Percentiles rank a stretch among this genome's conserved stretches.
Evolutionary conservation across 2,329 filamentous ascomycete genomes (phyloP).

Genomic region (Penicillium sp.): DNA sequence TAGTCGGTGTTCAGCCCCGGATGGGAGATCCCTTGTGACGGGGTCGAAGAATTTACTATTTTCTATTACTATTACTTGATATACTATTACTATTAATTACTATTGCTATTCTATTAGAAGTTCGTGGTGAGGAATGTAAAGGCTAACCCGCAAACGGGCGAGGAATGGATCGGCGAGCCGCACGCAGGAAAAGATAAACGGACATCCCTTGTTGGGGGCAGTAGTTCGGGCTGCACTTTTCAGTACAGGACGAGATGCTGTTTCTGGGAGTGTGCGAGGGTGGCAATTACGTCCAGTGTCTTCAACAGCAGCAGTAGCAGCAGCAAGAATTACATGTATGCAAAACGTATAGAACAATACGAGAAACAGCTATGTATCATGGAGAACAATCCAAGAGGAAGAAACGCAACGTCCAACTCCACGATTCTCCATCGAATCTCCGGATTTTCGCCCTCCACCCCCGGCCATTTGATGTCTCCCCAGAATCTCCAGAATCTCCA

Average conservation of each 20-base stretch:
- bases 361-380: too few relatives aligned
- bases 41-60: neutral
- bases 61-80: too few relatives aligned
- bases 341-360: too few relatives aligned
- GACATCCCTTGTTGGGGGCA: conserved; percentile 6
- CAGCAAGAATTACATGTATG: too few relatives aligned
- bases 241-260: neutral
- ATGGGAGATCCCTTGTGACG: neutral
- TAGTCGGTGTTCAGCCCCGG: neutral
- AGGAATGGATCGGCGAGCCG: conserved; percentile 18
- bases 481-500: conserved; percentile 11
- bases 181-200: conserved; percentile 12
- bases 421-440: conserved; percentile 9
- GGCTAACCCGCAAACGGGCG: conserved; percentile 4
- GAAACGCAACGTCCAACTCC: neutral
- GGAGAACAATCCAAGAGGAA: neutral
- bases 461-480: conserved; percentile 6
- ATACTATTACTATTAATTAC: too few relatives aligned
- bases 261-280: neutral
- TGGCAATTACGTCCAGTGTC: too few relatives aligned
- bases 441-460: conserved; percentile 20
- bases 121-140: too few relatives aligned
- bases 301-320: too few relatives aligned
- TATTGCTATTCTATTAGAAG: too few relatives aligned
- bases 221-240: neutral